Base-by-base conservation (phyloP, 2,329 filamentous ascomycete genomes). In the Ophiosphaerella narmari region DNA sequence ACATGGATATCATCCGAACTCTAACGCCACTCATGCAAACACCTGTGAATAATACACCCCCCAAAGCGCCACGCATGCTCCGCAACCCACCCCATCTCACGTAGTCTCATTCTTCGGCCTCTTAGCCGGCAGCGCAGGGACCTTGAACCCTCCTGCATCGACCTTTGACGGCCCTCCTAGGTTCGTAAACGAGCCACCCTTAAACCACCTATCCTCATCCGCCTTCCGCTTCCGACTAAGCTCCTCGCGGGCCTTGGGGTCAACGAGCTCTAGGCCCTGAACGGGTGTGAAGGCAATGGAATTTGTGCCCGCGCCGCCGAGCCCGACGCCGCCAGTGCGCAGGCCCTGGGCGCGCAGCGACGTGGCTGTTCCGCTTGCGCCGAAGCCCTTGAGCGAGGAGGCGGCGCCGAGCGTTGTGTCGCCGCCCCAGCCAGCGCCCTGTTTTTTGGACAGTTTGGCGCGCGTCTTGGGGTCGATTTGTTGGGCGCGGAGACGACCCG, bases 181-280 rank as follows among this genome's bases (percentile, higher is more conserved):
- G 72, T 97, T 92, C 7, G 94, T 97, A 68, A 99, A 99, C 0
- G 90, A 92, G n/a, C 94, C 94, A 39, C 91, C 90, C 74, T 94
- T 96, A 79, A 99, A 99, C 88, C 91, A 99, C 33, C 91, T 82
- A 70, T 97, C 93, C 70, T 96, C 91, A 57, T 97, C 94, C 0
- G 91, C 92, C 72, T 96, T 95, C 57, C 91, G 81, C 79, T 97
- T 97, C 63, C 91, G 83, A 68, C 83, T 91, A 71, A 96, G 82
- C 77, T 97, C 91, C 7, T 90, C 89, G 62, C 91, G 86, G 49
- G 89, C 85, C 78, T 94, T 96, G 18, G 94, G 94, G 71, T 97
- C 93, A 6, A 97, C 92, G 11, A 99, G 82, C 77, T 99, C 93
- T 34, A 99, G 80, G 2, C 94, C 94, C 69, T 97, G 94, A 13